Evolutionary conservation across 2,329 filamentous ascomycete genomes (phyloP), one percentile per base, ranked within the genome.

Genomic region (Graphium sp.): DNA sequence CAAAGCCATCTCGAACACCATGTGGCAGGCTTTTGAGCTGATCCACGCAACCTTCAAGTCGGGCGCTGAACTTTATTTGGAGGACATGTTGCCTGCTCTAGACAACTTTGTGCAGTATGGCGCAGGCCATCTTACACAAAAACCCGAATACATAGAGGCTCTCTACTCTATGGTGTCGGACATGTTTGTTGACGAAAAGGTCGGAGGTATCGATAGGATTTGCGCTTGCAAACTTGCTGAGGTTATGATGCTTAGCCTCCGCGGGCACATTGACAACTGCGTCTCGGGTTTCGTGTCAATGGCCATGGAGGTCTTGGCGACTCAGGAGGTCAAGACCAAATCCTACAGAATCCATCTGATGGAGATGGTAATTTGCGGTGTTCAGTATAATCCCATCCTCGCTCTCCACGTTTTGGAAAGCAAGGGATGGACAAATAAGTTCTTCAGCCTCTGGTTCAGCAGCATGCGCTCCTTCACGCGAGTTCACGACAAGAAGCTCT

Each of bases 41-140:
- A 91, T 98, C 37, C 87, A 95, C 55, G 73, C 81, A 39, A 94
- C 87, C 1, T 98, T 98, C 63, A 95, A 95, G 58, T 80, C 83
- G 33, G 89, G 89, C 22, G 89, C 87, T 20, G 87, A 98, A 58
- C 70, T 95, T 25, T 98, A 98, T 48, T 71, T 98, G 10, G 89
- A 98, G 54, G 89, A 98, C 43, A 98, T 98, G 89, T 74, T 98
- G 11, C 89, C 89, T 5, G 89, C 89, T 0, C 67, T 98, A 16
- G 89, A 98, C 56, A 98, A 98, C 60, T 95, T 92, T 49, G 83
- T 98, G 30, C 80, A 89, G 42, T 98, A 91, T 45, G 89, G 89
- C 32, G 75, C 80, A 24, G 66, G 74, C 13, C 76, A 78, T 43
- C 62, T 98, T 33, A 61, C 79, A 14, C 74, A 89, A 48, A 91